A percentile compares a stretch with the other conserved stretches of the same genome.
phyloP scores from a whole-genome alignment of 2,329 filamentous ascomycete genomes.

The Triangularia setosa region DNA sequence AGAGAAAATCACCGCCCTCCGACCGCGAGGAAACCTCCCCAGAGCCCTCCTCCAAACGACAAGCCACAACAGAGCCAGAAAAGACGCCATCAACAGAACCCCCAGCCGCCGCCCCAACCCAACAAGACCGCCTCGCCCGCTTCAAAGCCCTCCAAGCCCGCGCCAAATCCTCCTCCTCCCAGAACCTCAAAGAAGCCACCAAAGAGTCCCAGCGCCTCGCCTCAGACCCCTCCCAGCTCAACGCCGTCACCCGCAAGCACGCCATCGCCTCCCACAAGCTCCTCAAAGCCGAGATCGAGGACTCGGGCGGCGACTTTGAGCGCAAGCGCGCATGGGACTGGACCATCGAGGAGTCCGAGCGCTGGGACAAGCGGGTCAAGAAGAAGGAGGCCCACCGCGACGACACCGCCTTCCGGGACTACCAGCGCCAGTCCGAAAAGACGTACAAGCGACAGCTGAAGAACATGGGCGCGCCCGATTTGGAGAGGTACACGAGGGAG shows the following conservation, averaged over 20 bases:
- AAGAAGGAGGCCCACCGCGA: constrained; percentile 80
- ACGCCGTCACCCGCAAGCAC: constrained; percentile 76
- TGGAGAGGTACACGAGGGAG: constrained; percentile 81
- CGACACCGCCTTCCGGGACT: constrained; percentile 86
- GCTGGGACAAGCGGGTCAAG: constrained; percentile 85
- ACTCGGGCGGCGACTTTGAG: constrained; percentile 86
- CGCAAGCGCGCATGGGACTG: constrained; percentile 98
- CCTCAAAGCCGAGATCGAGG: constrained; percentile 84
- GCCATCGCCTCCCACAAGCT: constrained; percentile 89
- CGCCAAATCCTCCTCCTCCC: constrained; percentile 65
- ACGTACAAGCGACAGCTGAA: constrained; percentile 89
- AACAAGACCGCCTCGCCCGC: constrained; percentile 66
- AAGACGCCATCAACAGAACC: constrained; percentile 8
- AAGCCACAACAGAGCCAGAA: constrained; percentile 2
- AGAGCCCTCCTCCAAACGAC: not conserved
- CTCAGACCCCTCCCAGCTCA: constrained; percentile 72
- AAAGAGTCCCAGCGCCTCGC: constrained; percentile 76
- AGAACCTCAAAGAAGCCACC: constrained; percentile 79
- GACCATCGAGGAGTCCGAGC: constrained; percentile 90
- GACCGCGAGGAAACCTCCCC: not conserved
- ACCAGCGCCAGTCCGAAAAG: constrained; percentile 81
- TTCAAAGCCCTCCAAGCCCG: constrained; percentile 86
- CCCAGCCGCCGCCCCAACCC: constrained; percentile 38
- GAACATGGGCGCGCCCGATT: constrained; percentile 67
- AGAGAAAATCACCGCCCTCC: constrained; percentile 29